A percentile compares a stretch with the other conserved stretches of the same genome.
These are phyloP conservation scores for Sporothrix brasiliensis DNA, from an alignment of 2,329 filamentous ascomycete genomes.

Conservation along the genomic window DNA sequence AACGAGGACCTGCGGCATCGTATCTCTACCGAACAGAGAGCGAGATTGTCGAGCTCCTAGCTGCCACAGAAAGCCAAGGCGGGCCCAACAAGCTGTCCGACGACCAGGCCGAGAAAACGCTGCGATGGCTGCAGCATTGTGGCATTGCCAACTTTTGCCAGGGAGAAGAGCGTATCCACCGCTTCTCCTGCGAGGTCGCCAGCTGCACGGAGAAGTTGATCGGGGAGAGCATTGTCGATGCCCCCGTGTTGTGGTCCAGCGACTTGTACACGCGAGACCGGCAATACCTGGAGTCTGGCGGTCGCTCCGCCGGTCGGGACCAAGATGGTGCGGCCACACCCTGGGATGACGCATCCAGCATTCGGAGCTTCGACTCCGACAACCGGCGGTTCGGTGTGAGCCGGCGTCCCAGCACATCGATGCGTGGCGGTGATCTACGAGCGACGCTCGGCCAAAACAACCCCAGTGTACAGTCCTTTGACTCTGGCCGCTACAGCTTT, in stretches of 20 bases:
- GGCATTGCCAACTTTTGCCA: slow-evolving; percentile 91
- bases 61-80: slow-evolving; percentile 78
- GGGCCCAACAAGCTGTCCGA: slow-evolving; percentile 96
- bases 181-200: slow-evolving; percentile 88
- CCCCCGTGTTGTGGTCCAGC: slow-evolving; percentile 89
- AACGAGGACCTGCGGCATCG: slow-evolving; percentile 55
- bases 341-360: slow-evolving; percentile 58
- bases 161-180: slow-evolving; percentile 91
- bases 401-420: slow-evolving; percentile 54
- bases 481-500: slow-evolving; percentile 65
- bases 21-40: slow-evolving; percentile 80
- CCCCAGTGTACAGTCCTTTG: slow-evolving; percentile 69
- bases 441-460: slow-evolving; percentile 60
- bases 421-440: slow-evolving; percentile 56
- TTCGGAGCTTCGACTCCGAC: slow-evolving; percentile 57
- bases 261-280: slow-evolving; percentile 83
- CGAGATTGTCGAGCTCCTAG: slow-evolving; percentile 84
- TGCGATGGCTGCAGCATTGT: slow-evolving; percentile 77
- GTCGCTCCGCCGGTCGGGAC: slow-evolving; percentile 46
- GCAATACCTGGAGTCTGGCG: slow-evolving; percentile 56
- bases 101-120: slow-evolving; percentile 84
- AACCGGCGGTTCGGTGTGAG: slow-evolving; percentile 45
- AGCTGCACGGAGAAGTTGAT: slow-evolving; percentile 83
- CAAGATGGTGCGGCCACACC: slow-evolving; percentile 50
- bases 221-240: slow-evolving; percentile 79